Percentiles rank a stretch among this genome's conserved stretches.
phyloP scores from a whole-genome alignment of 768 basidiomycete genomes.

The Hygrophoropsis aurantiaca region DNA sequence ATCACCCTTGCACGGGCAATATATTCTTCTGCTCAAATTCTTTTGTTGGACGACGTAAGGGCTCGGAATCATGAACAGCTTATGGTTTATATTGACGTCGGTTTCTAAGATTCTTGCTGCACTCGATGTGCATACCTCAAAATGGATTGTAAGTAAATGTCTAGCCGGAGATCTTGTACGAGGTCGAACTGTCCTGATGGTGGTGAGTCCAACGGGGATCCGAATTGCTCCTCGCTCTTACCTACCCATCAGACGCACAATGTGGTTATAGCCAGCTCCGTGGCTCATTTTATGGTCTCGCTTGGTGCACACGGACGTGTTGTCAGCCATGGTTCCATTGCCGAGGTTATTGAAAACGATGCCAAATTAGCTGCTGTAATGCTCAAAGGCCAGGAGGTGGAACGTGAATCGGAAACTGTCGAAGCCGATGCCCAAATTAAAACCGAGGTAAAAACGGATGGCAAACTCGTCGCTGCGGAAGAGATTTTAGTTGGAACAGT shows the following conservation, averaged over 20 bases:
- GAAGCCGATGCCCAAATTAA: conserved; percentile 15
- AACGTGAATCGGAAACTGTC: conserved; percentile 9
- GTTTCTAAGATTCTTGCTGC: conserved; percentile 48
- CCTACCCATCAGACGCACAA: conserved; percentile 27
- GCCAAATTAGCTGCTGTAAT: conserved; percentile 23
- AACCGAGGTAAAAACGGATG: conserved; percentile 26
- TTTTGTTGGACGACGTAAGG: conserved; percentile 70
- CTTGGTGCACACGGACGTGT: conserved; percentile 53
- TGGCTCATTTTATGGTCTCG: conserved; percentile 44
- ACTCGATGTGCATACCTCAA: conserved; percentile 54
- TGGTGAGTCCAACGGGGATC: conserved; percentile 1
- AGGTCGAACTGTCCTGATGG: conserved; percentile 10
- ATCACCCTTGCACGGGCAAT: conserved; percentile 57
- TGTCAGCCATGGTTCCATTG: conserved; percentile 44
- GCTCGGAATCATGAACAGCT: background rate
- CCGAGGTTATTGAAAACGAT: conserved; percentile 43
- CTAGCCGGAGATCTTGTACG: conserved; percentile 21
- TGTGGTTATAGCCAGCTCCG: conserved; percentile 23
- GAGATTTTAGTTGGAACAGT: conserved; percentile 63
- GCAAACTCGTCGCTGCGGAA: conserved; percentile 63
- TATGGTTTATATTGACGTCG: background rate
- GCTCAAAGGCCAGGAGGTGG: no score
- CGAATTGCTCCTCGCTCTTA: background rate
- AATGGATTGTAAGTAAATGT: conserved; percentile 48
- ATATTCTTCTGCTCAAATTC: conserved; percentile 55